These are phyloP conservation scores for Penicillium concentricum DNA, from an alignment of 2,329 filamentous ascomycete genomes.

Conservation along the genomic window DNA sequence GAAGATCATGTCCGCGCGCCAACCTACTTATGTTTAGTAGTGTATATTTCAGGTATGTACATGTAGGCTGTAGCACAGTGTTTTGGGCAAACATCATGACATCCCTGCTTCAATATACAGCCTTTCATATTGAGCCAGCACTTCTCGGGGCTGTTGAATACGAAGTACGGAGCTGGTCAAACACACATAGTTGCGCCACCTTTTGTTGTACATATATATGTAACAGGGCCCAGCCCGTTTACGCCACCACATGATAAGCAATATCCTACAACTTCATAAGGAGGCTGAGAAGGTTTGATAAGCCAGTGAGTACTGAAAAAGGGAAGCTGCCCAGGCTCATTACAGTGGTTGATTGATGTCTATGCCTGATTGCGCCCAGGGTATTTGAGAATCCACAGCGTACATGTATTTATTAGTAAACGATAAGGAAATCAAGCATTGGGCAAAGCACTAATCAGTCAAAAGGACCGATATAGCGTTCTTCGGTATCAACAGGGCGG, in stretches of 20 bases:
- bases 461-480: too few relatives aligned
- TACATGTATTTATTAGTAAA: background rate
- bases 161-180: too few relatives aligned
- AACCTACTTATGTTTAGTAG: background rate
- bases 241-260: too few relatives aligned
- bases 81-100: too few relatives aligned
- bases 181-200: background rate
- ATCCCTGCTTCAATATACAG: background rate
- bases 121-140: background rate
- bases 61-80: background rate
- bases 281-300: too few relatives aligned
- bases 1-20: background rate
- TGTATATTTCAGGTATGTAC: too few relatives aligned
- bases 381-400: background rate
- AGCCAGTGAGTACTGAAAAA: too few relatives aligned
- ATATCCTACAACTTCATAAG: too few relatives aligned
- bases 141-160: background rate
- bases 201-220: background rate
- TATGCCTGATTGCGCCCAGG: background rate
- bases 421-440: background rate
- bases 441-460: background rate
- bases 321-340: too few relatives aligned
- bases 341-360: background rate
- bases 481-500: too few relatives aligned
- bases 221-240: too few relatives aligned